A percentile compares a stretch with the other conserved stretches of the same genome.
These are phyloP conservation scores for Phoenix roebelenii DNA, from an alignment of 176 grass and related monocot genomes.

Conservation along the genomic window DNA sequence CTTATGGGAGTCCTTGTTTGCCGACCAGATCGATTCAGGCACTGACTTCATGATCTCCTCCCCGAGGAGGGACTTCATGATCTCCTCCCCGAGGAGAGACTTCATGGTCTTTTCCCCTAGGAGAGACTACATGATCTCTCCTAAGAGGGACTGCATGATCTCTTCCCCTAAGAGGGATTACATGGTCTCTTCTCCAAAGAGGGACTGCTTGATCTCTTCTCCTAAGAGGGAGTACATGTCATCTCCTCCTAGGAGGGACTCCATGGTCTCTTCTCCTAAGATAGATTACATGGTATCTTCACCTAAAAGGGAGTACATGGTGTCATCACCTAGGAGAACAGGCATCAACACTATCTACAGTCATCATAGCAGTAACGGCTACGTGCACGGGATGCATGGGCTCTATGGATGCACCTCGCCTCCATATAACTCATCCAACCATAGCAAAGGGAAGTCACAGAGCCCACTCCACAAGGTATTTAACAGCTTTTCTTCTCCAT, in stretches of 20 bases:
- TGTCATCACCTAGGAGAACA: background rate
- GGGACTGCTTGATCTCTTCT: slow-evolving; percentile 4
- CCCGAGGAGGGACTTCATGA: slow-evolving; percentile 37
- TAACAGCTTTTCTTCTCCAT: slow-evolving; percentile 30
- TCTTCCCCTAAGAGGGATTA: slow-evolving; percentile 19
- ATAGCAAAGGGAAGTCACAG: slow-evolving; percentile 31
- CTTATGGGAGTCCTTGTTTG: slow-evolving; percentile 52
- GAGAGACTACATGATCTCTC: slow-evolving; percentile 48
- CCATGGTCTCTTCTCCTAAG: slow-evolving; percentile 33
- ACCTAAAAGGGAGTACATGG: slow-evolving; percentile 24
- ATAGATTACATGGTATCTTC: slow-evolving; percentile 48
- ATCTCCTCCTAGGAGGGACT: slow-evolving; percentile 42
- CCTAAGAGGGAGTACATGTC: slow-evolving; percentile 37
- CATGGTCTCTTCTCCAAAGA: slow-evolving; percentile 39
- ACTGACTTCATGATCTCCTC: slow-evolving; percentile 55
- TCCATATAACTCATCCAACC: slow-evolving; percentile 5
- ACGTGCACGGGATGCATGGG: slow-evolving; percentile 20
- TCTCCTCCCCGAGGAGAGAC: slow-evolving; percentile 33
- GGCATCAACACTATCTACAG: background rate
- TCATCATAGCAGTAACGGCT: slow-evolving; percentile 10
- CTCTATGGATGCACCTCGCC: slow-evolving; percentile 3
- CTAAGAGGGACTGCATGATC: slow-evolving; percentile 21
- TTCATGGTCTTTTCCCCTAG: slow-evolving; percentile 33
- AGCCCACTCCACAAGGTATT: slow-evolving; percentile 51
- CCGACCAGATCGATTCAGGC: slow-evolving; percentile 34